A percentile compares a stretch with the other conserved stretches of the same genome.
phyloP scores from a whole-genome alignment of 116 monocot genomes.

The Phalaenopsis hybrid region DNA sequence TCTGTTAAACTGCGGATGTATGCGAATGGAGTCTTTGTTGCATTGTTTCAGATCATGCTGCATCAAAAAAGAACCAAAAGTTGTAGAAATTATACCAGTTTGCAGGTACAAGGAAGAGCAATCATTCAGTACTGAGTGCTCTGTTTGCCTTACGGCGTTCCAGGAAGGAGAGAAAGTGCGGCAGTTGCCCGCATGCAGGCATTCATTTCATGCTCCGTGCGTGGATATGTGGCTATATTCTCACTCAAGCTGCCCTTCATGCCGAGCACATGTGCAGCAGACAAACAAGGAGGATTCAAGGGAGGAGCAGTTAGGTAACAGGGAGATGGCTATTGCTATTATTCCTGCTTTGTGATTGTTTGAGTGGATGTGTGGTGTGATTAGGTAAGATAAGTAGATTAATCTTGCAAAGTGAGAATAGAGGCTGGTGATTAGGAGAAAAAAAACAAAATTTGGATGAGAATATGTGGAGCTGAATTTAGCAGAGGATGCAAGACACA shows the following conservation, averaged over 20 bases:
- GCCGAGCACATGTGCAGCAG: conserved; percentile 1
- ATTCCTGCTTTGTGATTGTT: background rate
- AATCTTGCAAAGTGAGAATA: no score
- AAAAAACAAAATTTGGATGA: background rate
- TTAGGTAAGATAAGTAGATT: background rate
- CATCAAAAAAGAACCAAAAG: background rate
- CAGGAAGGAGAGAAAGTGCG: conserved; percentile 13
- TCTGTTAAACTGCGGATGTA: background rate
- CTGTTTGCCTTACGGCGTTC: conserved; percentile 17
- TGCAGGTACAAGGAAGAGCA: conserved; percentile 6
- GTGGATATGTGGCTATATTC: conserved; percentile 14
- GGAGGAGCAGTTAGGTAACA: background rate
- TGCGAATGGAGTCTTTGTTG: background rate
- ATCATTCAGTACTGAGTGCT: conserved; percentile 7
- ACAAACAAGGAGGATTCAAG: background rate
- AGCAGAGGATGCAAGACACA: background rate
- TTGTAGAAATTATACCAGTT: conserved; percentile 2
- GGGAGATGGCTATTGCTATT: conserved; percentile 1
- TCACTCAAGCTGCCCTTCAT: conserved; percentile 6
- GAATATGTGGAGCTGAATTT: background rate
- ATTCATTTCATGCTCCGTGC: conserved; percentile 10
- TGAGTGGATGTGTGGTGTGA: background rate
- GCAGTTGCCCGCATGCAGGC: conserved; percentile 10
- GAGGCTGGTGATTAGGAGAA: no score
- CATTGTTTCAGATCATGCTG: background rate